Evolutionary conservation across 2,329 filamentous ascomycete genomes (phyloP), one percentile per base, ranked within the genome.

Genomic region (Pyrenophora seminiperda): DNA sequence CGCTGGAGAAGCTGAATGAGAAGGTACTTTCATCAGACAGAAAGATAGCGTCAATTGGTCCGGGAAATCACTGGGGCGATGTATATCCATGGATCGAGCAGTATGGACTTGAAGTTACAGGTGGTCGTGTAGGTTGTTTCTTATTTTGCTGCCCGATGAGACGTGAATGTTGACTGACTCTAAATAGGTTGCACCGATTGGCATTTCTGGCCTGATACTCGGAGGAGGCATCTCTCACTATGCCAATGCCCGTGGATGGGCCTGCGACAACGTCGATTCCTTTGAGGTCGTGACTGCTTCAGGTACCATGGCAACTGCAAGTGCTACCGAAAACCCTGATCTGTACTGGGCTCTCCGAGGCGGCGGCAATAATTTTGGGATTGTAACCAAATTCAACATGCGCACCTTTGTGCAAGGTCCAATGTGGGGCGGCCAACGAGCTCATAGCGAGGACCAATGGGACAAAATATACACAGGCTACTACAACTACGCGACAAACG

Each of bases 261-360:
- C 61, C 15, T 66, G 60, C 24, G 61, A 75, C 47, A 71, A 66
- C 36, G 65, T 75, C 5, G 55, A 62, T 1, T 61, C 62, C 10
- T 75, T 62, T 40, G 68, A 76, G 50, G 43, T 65, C 7, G 59
- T 65, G 30, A 63, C 54, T 7, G 59, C 61, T 3, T 61, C 52
- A 7, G 62, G 61, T 20, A 24, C 50, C 18, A 45, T 59, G 15
- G 36, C 63, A 18, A 58, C 39, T 20, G 60, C 44, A 22, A 63
- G 50, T 31, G 38, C 45, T 11, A 47, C 48, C 6, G 29, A 68
- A 20, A 73, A 74, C 38, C 43, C 54, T 1, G 75, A 78, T 39
- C 71, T 76, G 13, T 76, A 70, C 59, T 65, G 60, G 54, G 69
- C 68, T 3, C 60, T 75, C 6, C 66, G 72, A n/a, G 72, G 73